Base-by-base conservation (phyloP, 2,329 filamentous ascomycete species). In the Ophiocordyceps polyrhachis-furcata region DNA sequence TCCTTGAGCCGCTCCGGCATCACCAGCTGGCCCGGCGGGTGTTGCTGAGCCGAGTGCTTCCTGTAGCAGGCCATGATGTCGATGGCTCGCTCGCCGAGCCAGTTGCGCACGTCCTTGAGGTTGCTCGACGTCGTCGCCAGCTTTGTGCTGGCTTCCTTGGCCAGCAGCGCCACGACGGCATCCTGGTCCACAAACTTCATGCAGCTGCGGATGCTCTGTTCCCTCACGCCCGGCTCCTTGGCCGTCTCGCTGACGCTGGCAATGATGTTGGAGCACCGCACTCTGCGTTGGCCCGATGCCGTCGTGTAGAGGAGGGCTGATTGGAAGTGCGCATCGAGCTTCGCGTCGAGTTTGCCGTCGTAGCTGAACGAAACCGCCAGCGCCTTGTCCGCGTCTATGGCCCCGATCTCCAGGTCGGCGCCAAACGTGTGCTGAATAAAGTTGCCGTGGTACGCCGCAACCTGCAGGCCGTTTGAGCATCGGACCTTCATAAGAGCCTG, bases 401-500 rank as follows among this genome's bases (percentile, higher is more conserved):
- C 76, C 25, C 91, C 91, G 54, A 98, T 84, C 59, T 98, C 88
- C 41, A 98, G 74, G 62, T 98, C 91, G 3, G 88, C 87, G 12
- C 87, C 88, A 56, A 94, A 93, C 0, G 84, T 91, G 63, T 95
- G 87, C 57, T 98, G 91, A 43, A 93, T 75, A 58, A 96, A 98
- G 64, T 93, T 94, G 52, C 91, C 91, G 56, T 94, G 86, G 57
- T 98, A 98, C n/a, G 78, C 76, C 15, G 85, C 79, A 15, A 98
- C 82, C 59, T 98, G 91, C 44, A 98, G 70, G 17, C 91, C 91
- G 55, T 94, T 98, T 17, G 88, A 95, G 66, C 91, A 98, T 49
- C 91, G 82, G 47, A 98, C 89, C 69, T 98, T 98, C 85, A 98
- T 93, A 53, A 98, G 68, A 19, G 87, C 87, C 62, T 95, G 89